These are phyloP conservation scores for Penicillium sp. DNA, from an alignment of 2,329 filamentous ascomycete species.

Conservation along the genomic window DNA sequence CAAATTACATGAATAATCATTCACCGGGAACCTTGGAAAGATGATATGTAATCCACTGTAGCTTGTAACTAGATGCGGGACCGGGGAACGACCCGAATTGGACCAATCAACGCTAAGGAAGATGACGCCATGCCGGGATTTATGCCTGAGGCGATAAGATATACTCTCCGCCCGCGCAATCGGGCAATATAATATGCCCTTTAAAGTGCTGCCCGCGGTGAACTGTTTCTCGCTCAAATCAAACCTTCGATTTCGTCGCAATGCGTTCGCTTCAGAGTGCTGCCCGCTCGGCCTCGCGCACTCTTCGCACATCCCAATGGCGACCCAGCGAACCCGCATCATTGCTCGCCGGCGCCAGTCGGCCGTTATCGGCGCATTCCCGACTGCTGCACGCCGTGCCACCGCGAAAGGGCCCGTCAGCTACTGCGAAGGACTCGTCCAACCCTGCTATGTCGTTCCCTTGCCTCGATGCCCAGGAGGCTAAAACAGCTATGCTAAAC, in stretches of 20 bases:
- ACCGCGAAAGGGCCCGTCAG: constrained; percentile 16
- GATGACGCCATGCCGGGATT: constrained; percentile 21
- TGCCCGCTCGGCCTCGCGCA: constrained; percentile 20
- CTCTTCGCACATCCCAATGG: constrained; percentile 16
- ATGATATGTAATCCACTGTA: background rate
- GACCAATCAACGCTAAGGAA: constrained; percentile 18
- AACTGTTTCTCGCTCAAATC: background rate
- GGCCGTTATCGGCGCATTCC: constrained; percentile 19
- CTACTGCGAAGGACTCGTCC: constrained; percentile 48
- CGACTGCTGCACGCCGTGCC: constrained; percentile 24
- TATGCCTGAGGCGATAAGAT: constrained; percentile 16
- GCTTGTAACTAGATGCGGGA: background rate
- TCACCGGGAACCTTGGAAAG: background rate
- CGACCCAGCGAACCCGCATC: constrained; percentile 7
- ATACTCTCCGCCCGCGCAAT: constrained; percentile 9
- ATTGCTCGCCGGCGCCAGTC: constrained; percentile 10
- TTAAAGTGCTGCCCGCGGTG: background rate
- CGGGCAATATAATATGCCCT: constrained; percentile 9
- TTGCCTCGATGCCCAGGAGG: constrained; percentile 82
- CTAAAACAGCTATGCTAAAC: constrained; percentile 71
- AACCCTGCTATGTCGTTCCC: constrained; percentile 89
- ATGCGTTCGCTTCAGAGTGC: constrained; percentile 24
- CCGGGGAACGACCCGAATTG: background rate
- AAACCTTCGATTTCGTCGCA: background rate
- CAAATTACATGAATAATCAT: background rate